Percentiles rank a stretch among this genome's conserved stretches.
Evolutionary conservation across 306 rosid genomes (phyloP).

Genomic region (Oxytropis ochrocephala): DNA sequence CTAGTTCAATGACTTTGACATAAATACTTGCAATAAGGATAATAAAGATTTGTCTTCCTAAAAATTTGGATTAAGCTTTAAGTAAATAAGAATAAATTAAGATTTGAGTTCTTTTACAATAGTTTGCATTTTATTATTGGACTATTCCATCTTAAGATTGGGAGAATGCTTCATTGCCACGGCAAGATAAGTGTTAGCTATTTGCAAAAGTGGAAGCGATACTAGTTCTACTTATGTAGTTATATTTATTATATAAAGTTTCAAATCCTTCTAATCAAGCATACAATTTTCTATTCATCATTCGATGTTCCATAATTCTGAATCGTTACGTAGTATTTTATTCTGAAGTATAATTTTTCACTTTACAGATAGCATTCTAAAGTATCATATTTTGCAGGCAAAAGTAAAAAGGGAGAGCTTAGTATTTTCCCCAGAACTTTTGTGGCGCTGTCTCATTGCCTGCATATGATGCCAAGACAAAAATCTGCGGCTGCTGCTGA

Average conservation of each 20-base stretch:
- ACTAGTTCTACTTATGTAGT: neutral
- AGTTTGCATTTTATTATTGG: neutral
- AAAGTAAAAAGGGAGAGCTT: slow-evolving; percentile 85
- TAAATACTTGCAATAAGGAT: neutral
- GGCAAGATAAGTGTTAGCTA: neutral
- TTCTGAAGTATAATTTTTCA: neutral
- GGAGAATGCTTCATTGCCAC: neutral
- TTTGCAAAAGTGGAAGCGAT: neutral
- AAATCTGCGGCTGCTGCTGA: slow-evolving; percentile 54
- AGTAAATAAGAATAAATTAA: neutral
- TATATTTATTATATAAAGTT: neutral
- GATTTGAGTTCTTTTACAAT: neutral
- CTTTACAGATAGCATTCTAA: neutral
- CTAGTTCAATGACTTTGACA: neutral
- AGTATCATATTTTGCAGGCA: slow-evolving; percentile 53
- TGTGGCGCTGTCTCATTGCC: slow-evolving; percentile 63
- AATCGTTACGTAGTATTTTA: neutral
- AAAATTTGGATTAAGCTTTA: neutral
- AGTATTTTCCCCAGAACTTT: slow-evolving; percentile 73
- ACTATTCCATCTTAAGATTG: neutral
- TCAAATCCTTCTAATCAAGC: neutral
- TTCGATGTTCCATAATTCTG: neutral
- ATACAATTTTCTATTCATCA: neutral
- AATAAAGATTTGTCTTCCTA: neutral
- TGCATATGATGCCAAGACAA: slow-evolving; percentile 88